Conservation (phyloP, 257 asterid species). For the Striga asiatica region DNA sequence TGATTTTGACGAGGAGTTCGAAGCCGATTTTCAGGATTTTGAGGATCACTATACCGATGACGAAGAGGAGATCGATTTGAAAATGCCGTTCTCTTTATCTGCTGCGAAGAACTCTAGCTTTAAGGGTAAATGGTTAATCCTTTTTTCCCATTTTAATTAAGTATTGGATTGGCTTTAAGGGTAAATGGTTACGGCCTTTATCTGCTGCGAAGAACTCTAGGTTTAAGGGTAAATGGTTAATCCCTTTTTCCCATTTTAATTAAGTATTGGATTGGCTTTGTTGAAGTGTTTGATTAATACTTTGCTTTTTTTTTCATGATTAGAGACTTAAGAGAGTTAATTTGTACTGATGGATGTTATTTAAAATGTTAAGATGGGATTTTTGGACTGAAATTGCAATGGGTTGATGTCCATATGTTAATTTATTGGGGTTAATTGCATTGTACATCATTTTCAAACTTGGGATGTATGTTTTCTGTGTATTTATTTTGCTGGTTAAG, state of each 20-base stretch:
- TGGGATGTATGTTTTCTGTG: too few species aligned
- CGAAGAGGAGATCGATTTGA: slow-evolving; percentile 30
- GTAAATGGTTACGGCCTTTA: neutral
- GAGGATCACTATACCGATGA: slow-evolving; percentile 45
- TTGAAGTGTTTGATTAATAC: neutral
- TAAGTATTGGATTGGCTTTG: neutral
- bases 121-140: slow-evolving; percentile 16
- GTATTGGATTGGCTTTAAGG: neutral
- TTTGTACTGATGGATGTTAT: neutral
- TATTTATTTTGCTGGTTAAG: too few species aligned
- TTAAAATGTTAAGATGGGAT: too few species aligned
- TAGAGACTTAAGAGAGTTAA: neutral
- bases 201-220: neutral
- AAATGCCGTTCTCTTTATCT: slow-evolving; percentile 39
- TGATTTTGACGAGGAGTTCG: slow-evolving; percentile 59
- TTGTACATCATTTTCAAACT: too few species aligned
- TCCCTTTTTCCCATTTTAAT: too few species aligned
- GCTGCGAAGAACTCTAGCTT: slow-evolving; percentile 28
- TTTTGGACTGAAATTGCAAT: too few species aligned
- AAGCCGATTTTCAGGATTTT: slow-evolving; percentile 78
- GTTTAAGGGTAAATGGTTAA: too few species aligned
- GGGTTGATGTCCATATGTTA: too few species aligned
- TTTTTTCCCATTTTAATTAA: neutral
- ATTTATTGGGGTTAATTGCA: too few species aligned
- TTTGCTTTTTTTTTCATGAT: neutral